phyloP scores from a whole-genome alignment of 2,329 filamentous ascomycete genomes.

The Lecanosticta acicola region DNA sequence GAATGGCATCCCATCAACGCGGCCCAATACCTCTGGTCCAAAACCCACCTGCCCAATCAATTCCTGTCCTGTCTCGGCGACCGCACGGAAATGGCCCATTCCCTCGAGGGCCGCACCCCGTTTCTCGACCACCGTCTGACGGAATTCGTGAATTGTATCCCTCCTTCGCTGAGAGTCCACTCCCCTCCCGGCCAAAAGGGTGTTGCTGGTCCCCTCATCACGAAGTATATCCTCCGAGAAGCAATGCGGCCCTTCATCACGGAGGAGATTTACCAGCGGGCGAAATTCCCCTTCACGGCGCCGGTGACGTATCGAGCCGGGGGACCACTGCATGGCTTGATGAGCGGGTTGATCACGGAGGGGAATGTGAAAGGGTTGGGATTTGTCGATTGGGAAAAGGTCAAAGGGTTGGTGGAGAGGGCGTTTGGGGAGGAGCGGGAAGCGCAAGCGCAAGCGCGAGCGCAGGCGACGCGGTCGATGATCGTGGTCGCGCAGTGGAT shows the following conservation, averaged over 20 bases:
- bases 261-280: conserved; percentile 22
- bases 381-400: conserved; percentile 24
- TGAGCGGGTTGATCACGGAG: conserved; percentile 17
- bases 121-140: conserved; percentile 39
- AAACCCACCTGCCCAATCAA: conserved; percentile 13
- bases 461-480: conserved; percentile 5
- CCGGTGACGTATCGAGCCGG: conserved; percentile 18
- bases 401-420: conserved; percentile 5
- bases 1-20: conserved; percentile 41
- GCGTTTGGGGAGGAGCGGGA: too few relatives aligned
- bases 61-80: not conserved
- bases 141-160: conserved; percentile 36
- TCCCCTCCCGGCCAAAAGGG: too few relatives aligned
- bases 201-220: conserved; percentile 8
- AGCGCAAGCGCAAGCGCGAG: too few relatives aligned
- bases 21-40: conserved; percentile 36
- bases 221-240: conserved; percentile 27
- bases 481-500: conserved; percentile 15
- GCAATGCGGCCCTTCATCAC: conserved; percentile 25
- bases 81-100: conserved; percentile 27
- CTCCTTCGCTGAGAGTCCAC: conserved; percentile 35
- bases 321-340: conserved; percentile 19
- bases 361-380: conserved; percentile 27
- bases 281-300: conserved; percentile 24
- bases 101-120: conserved; percentile 38